phyloP scores from a whole-genome alignment of 148 eudicot genomes.

The Heliosperma pusillum region DNA sequence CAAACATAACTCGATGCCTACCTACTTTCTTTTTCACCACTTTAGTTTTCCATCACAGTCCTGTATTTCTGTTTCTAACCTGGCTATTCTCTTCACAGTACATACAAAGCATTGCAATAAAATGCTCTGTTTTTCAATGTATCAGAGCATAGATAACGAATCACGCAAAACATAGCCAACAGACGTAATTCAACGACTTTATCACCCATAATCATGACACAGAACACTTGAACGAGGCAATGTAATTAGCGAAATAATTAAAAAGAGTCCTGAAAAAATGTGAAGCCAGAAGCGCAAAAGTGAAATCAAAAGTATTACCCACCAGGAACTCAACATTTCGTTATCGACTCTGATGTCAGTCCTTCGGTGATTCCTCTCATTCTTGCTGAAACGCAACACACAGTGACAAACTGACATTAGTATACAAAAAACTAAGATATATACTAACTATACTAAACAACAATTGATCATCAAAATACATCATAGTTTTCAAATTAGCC shows the following conservation, averaged over 20 bases:
- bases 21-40: not conserved
- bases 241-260: not conserved
- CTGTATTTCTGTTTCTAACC: not conserved
- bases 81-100: too few species aligned
- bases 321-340: conserved; percentile 28
- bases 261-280: not conserved
- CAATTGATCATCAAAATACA: not conserved
- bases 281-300: not conserved
- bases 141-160: too few species aligned
- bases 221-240: not conserved
- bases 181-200: not conserved
- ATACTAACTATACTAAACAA: not conserved
- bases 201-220: not conserved
- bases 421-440: not conserved
- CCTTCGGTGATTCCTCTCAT: conserved; percentile 19
- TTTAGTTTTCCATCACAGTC: not conserved
- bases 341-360: conserved; percentile 12
- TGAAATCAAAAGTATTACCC: conserved; percentile 20
- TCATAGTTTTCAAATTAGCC: conserved; percentile 11
- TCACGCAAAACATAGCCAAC: not conserved
- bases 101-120: not conserved
- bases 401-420: not conserved
- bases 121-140: not conserved
- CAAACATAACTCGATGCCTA: too few species aligned
- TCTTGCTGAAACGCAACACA: conserved; percentile 29